Evolutionary conservation across 805 yeast genomes (phyloP), one percentile per base, ranked within the genome.

Genomic region (Ogataea dorogensis): DNA sequence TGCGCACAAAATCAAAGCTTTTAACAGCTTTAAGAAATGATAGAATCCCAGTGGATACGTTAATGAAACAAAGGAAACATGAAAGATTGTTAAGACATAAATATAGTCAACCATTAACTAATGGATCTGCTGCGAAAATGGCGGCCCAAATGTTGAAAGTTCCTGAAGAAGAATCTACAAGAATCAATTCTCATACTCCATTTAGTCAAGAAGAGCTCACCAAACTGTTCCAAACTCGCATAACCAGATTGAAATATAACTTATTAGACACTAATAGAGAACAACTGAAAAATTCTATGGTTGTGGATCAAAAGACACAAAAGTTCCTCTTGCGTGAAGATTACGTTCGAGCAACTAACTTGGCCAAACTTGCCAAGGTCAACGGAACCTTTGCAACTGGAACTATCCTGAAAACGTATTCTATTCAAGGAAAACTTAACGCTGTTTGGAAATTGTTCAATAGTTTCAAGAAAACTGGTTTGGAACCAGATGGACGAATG

Each of bases 381-480:
- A 67, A 68, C 23, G 86, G 84, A 7, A 46, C 66, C 0, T 84
- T 78, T 20, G 84, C 77, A 1, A 71, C 77, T 75, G 84, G 85
- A 44, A 66, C 71, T n/a, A 65, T 84, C 0, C 54, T 78, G 50
- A 68, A 71, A 41, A 70, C 76, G 64, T 63, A 69, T 26, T 57
- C 80, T 4, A 54, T 55, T 6, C 48, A 63, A 7, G 67, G 70
- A 2, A 67, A 69, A 15, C 54, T 69, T 1, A 67, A 70, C 28
- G 66, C 64, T 6, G 82, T 83, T 0, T 37, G 80, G 17, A 73
- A 73, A 25, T 46, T 75, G 13, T 68, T 69, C 41, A 67, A 70
- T 33, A 69, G 73, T 59, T 63, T 86, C 32, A 79, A 77, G 47
- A 81, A 79, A 52, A 73, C 85, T 79, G 73, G 72, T 1, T 67